These are phyloP conservation scores for Geopyxis carbonaria DNA, from an alignment of 495 filamentous ascomycete species.

Conservation along the genomic window DNA sequence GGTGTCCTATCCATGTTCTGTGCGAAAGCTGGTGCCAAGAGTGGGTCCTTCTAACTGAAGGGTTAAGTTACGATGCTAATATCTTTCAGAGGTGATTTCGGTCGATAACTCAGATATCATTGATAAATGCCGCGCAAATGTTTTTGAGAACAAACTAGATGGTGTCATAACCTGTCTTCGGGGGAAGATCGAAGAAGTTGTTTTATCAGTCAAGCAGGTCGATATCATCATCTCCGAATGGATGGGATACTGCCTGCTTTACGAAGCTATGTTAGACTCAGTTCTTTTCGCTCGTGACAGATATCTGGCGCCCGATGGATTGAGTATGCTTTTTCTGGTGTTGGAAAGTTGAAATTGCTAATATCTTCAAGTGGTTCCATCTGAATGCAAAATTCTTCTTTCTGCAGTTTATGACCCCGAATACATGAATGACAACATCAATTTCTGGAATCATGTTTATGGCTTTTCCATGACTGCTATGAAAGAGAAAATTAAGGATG, in stretches of 20 bases:
- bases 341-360: not conserved
- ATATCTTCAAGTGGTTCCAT: constrained; percentile 8
- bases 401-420: constrained; percentile 25
- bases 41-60: too few relatives aligned
- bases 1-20: constrained; percentile 92
- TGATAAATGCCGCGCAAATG: constrained; percentile 67
- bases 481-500: constrained; percentile 50
- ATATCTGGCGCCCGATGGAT: constrained; percentile 56
- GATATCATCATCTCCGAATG: constrained; percentile 95
- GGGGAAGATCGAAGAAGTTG: constrained; percentile 85
- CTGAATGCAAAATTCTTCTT: constrained; percentile 21
- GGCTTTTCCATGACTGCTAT: constrained; percentile 61
- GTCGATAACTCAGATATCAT: constrained; percentile 93
- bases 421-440: constrained; percentile 35
- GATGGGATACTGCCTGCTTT: constrained; percentile 93
- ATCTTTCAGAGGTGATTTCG: constrained; percentile 76
- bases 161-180: constrained; percentile 56
- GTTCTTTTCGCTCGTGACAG: constrained; percentile 76
- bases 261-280: constrained; percentile 90
- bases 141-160: constrained; percentile 61
- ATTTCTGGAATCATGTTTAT: constrained; percentile 70
- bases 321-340: constrained; percentile 34
- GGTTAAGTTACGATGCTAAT: too few relatives aligned
- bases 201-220: constrained; percentile 60
- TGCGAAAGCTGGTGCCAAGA: constrained; percentile 71